A percentile compares a stretch with the other conserved stretches of the same genome.
These are phyloP conservation scores for Pseudogymnoascus sp. DNA, from an alignment of 2,329 filamentous ascomycete genomes.

Conservation along the genomic window DNA sequence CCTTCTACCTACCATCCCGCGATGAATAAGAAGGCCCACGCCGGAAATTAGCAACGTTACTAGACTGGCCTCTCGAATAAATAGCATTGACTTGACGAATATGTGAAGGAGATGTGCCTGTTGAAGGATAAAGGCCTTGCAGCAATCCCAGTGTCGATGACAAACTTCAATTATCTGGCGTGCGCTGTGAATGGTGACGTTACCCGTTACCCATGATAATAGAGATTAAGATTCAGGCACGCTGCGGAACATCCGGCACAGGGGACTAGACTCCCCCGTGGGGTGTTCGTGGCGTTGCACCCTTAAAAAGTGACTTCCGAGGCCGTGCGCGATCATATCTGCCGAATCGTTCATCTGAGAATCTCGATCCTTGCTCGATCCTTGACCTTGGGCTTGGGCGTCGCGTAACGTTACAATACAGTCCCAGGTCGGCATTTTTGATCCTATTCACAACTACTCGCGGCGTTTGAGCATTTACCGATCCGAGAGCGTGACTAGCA, in stretches of 20 bases:
- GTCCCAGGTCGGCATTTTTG: slow-evolving; percentile 4
- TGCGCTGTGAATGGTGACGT: not conserved
- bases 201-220: not conserved
- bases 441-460: not conserved
- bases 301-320: not conserved
- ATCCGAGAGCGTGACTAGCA: slow-evolving; percentile 6
- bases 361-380: slow-evolving; percentile 2
- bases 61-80: not conserved
- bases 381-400: not conserved
- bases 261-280: not conserved
- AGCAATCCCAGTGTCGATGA: not conserved
- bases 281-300: not conserved
- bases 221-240: slow-evolving; percentile 6
- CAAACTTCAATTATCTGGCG: not conserved
- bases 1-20: not conserved
- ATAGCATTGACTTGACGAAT: not conserved
- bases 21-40: not conserved
- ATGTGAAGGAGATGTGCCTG: not conserved
- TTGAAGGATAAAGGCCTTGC: not conserved
- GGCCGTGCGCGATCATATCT: slow-evolving; percentile 5
- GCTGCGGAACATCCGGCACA: not conserved
- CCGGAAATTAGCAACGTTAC: slow-evolving; percentile 3
- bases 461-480: not conserved
- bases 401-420: not conserved
- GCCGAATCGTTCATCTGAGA: not conserved